Evolutionary conservation across 2,329 filamentous ascomycete genomes (phyloP), one percentile per base, ranked within the genome.

Genomic region (Talaromyces sp.): DNA sequence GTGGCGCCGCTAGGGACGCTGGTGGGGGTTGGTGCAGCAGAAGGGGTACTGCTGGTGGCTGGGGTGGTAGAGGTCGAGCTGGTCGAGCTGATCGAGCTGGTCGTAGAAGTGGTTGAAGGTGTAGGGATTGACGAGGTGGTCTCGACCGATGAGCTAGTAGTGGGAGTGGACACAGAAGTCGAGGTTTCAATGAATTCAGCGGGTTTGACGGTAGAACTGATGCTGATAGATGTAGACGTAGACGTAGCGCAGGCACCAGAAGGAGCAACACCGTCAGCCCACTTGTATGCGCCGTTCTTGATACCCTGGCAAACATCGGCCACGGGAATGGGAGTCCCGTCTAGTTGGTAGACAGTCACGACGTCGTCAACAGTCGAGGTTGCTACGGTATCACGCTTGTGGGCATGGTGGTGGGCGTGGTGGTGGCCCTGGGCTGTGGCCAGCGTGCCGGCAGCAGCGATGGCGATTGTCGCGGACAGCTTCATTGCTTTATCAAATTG

Each of bases 251-350:
- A 82, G 43, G 79, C 80, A 51, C 83, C 82, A 13, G 75, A 75
- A 45, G 80, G 78, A 69, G 84, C 82, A 63, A 84, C 83, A 46
- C 88, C 77, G 51, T 89, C 77, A 48, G 87, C 79, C 77, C 85
- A 94, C 60, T 79, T 73, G 46, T 84, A 70, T 48, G 83, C 81
- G 54, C 91, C 89, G 61, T 87, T 82, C 58, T 81, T 76, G 65
- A 97, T 81, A 63, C 91, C 90, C 57, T 83, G 70, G 75, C 87
- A 81, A 56, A 91, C 91, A 60, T 91, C 82, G 0, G 81, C 74
- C 22, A 62, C 56, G 56, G 79, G 77, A 64, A 96, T 81, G 35
- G 77, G 62, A 67, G 85, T 66, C 61, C 86, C 87, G 61, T 88
- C 83, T 56, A 92, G 77, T 70, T 87, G 81, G 75, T 92, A 97